Base-by-base conservation (phyloP, 495 filamentous ascomycete species). In the Staphylotrichum tortipilum region DNA sequence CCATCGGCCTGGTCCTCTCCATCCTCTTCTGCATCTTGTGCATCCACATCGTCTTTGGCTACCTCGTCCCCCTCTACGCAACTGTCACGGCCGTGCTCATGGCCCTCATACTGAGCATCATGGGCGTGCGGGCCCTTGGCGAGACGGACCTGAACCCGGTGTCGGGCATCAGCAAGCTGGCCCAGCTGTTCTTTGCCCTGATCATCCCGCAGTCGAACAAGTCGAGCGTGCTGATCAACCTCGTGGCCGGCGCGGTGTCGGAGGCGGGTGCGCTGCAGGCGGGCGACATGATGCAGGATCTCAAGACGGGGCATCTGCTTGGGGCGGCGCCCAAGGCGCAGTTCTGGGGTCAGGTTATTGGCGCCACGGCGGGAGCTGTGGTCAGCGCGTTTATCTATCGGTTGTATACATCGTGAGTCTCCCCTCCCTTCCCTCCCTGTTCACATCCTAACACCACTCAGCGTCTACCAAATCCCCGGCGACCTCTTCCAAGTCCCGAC, bases 101-200 rank as follows among this genome's bases (percentile, higher is more conserved):
- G 62, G 89, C 92, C 2, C 81, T 98, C 18, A 69, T 97, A 26
- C 76, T 96, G 19, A 89, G 86, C 43, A 81, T 97, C 51, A 95
- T 97, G 89, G 94, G 94, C 41, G 92, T 98, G 44, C 77, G 92
- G 18, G 92, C 92, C 1, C 74, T 96, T 0, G 91, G 92, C 31
- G 91, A 98, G 71, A 98, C 92, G 8, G 92, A 98, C 61, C 76
- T 98, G 22, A 98, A 97, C 64, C 92, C 92, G 8, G 92, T 97
- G 17, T 94, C 88, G 18, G 92, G 92, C 40, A 98, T 98, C 68
- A 87, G 82, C 64, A 98, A 98, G 72, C 74, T 98, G 5, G 95
- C 92, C 0, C 92, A 98, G 68, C 81, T 98, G 9, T 79, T 96
- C 65, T 96, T 98, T 67, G 79, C 96, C 33, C 78, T 90, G 21